Evolutionary conservation across 768 basidiomycete genomes (phyloP).

Genomic region (Tylopilus sp.): DNA sequence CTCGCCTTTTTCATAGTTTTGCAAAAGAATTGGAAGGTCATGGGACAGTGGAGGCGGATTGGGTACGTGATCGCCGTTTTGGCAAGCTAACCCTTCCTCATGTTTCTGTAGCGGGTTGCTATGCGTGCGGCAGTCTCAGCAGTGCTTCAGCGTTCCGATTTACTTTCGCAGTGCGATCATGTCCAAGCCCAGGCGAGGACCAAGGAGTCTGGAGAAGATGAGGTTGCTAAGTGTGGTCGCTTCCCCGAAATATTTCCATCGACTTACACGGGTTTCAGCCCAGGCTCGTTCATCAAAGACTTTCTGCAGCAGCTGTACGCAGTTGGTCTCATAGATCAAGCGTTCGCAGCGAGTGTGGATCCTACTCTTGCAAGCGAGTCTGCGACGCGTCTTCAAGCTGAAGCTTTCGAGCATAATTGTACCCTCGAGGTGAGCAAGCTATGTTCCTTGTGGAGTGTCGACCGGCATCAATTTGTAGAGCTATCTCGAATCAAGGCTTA

Average conservation of each 20-base stretch:
- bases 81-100: background rate
- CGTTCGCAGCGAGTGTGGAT: slow-evolving; percentile 50
- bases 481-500: slow-evolving; percentile 58
- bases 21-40: slow-evolving; percentile 49
- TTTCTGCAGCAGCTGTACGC: slow-evolving; percentile 51
- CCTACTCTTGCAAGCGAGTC: slow-evolving; percentile 48
- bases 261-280: slow-evolving; percentile 19
- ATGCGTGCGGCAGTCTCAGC: slow-evolving; percentile 50
- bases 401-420: slow-evolving; percentile 57
- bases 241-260: background rate
- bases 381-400: slow-evolving; percentile 47
- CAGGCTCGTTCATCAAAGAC: slow-evolving; percentile 25
- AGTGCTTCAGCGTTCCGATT: slow-evolving; percentile 49
- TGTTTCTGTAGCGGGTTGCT: slow-evolving; percentile 33
- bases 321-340: slow-evolving; percentile 51
- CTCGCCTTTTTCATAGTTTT: slow-evolving; percentile 53
- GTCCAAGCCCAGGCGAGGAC: slow-evolving; percentile 35
- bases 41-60: slow-evolving; percentile 50
- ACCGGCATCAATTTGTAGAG: slow-evolving; percentile 12
- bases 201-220: slow-evolving; percentile 22
- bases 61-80: slow-evolving; percentile 41
- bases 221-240: slow-evolving; percentile 14
- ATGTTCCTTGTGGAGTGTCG: background rate
- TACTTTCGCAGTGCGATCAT: slow-evolving; percentile 54
- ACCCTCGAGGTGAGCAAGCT: slow-evolving; percentile 51